A percentile compares a stretch with the other conserved stretches of the same genome.
Conservation (phyloP, 139 green algal species). For the Chlamydomonas sp. region DNA sequence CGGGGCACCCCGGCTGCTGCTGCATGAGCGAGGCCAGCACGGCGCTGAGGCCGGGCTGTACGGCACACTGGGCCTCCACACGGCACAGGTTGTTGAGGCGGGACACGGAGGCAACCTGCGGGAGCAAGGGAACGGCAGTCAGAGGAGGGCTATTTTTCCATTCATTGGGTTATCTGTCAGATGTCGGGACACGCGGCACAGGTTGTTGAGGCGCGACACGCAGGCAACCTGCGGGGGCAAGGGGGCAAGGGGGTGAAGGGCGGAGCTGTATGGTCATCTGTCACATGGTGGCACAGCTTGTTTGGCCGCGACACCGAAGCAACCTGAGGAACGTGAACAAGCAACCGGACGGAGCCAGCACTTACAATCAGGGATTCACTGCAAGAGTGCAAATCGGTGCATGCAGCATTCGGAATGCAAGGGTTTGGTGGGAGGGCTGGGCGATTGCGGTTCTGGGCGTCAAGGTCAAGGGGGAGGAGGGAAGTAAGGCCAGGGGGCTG, state of each 20-base stretch:
- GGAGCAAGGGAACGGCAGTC: background rate
- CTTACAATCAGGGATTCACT: too few relatives aligned
- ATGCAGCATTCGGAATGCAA: too few relatives aligned
- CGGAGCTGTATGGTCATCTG: too few relatives aligned
- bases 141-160: background rate
- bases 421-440: too few relatives aligned
- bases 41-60: background rate
- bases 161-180: too few relatives aligned
- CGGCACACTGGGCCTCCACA: conserved; percentile 19
- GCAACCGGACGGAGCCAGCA: too few relatives aligned
- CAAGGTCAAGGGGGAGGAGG: too few relatives aligned
- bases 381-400: too few relatives aligned
- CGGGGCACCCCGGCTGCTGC: conserved; percentile 5
- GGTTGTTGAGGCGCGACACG: conserved; percentile 23
- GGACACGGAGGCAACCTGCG: conserved; percentile 3
- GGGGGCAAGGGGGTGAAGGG: background rate
- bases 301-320: conserved; percentile 3
- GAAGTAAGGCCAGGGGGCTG: too few relatives aligned
- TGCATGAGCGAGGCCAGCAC: conserved; percentile 20
- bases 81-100: conserved; percentile 19
- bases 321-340: background rate
- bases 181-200: background rate
- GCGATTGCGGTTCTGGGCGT: too few relatives aligned
- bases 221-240: background rate
- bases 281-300: background rate